Evolutionary conservation across 495 filamentous ascomycete species (phyloP).

Genomic region (Xeromyces bisporus): DNA sequence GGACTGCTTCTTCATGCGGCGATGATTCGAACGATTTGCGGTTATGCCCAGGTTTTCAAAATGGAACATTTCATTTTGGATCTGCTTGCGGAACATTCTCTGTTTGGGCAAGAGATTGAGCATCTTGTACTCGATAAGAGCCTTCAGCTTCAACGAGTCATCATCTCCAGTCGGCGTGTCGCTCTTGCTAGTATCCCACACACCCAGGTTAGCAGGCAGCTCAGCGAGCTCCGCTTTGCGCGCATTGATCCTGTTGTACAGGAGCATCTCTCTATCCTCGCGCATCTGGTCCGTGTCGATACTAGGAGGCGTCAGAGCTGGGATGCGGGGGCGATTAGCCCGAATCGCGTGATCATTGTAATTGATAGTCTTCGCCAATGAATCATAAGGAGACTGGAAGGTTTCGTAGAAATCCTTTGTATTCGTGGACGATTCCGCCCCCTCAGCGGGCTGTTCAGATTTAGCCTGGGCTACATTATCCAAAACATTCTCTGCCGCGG

Average conservation of each 20-base stretch:
- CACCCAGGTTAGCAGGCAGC: constrained; percentile 62
- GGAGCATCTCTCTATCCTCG: constrained; percentile 68
- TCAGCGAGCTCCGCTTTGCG: constrained; percentile 69
- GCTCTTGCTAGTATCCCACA: constrained; percentile 61
- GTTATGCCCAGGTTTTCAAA: constrained; percentile 92
- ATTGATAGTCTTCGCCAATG: constrained; percentile 42
- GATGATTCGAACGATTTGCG: constrained; percentile 72
- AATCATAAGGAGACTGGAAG: constrained; percentile 49
- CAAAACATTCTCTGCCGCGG: constrained; percentile 33
- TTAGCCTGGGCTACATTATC: constrained; percentile 29
- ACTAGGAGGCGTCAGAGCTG: constrained; percentile 77
- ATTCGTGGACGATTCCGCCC: constrained; percentile 12
- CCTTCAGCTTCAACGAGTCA: constrained; percentile 71
- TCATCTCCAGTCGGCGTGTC: constrained; percentile 61
- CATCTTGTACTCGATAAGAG: constrained; percentile 83
- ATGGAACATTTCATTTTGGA: constrained; percentile 77
- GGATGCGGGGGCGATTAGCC: constrained; percentile 56
- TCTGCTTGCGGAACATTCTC: constrained; percentile 62
- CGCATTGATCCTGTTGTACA: constrained; percentile 76
- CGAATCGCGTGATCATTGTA: constrained; percentile 64
- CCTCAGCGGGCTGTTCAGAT: constrained; percentile 18
- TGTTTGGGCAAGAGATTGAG: constrained; percentile 72
- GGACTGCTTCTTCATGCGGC: constrained; percentile 91
- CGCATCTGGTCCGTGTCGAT: constrained; percentile 59
- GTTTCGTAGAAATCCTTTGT: constrained; percentile 37